phyloP scores from a whole-genome alignment of 2,329 filamentous ascomycete species.

The Hortaea sp. region DNA sequence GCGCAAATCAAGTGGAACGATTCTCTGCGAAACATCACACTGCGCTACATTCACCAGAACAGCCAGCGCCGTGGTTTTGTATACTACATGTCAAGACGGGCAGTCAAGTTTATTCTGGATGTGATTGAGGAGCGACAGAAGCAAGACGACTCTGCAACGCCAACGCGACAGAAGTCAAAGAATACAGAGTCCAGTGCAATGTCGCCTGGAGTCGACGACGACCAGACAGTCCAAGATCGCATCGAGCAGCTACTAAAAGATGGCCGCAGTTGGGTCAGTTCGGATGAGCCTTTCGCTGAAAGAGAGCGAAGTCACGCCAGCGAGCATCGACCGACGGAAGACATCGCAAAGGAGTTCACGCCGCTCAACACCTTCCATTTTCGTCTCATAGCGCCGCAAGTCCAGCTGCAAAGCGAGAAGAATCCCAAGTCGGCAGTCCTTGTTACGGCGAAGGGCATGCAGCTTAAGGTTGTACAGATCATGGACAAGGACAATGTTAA shows the following conservation, averaged over 20 bases:
- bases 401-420: constrained; percentile 96
- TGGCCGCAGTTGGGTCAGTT: constrained; percentile 69
- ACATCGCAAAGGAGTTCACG: constrained; percentile 78
- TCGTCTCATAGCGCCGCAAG: constrained; percentile 90
- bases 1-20: constrained; percentile 99
- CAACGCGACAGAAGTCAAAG: constrained; percentile 16
- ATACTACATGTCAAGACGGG: constrained; percentile 91
- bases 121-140: constrained; percentile 91
- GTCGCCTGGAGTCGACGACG: constrained; percentile 46
- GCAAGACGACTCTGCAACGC: constrained; percentile 13
- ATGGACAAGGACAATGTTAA: constrained; percentile 93
- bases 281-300: constrained; percentile 47
- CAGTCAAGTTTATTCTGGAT: constrained; percentile 95
- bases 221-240: constrained; percentile 65
- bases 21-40: constrained; percentile 83
- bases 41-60: constrained; percentile 95
- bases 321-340: constrained; percentile 39
- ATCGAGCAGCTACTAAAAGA: constrained; percentile 80
- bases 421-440: constrained; percentile 94
- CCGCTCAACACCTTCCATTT: constrained; percentile 92
- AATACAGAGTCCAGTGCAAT: constrained; percentile 18
- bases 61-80: constrained; percentile 92
- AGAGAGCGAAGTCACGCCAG: constrained; percentile 28
- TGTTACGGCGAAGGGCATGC: constrained; percentile 96
- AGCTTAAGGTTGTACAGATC: constrained; percentile 92